Evolutionary conservation across 306 rosid species (phyloP), one percentile per base, ranked within the genome.

Genomic region (Canavalia gladiata): DNA sequence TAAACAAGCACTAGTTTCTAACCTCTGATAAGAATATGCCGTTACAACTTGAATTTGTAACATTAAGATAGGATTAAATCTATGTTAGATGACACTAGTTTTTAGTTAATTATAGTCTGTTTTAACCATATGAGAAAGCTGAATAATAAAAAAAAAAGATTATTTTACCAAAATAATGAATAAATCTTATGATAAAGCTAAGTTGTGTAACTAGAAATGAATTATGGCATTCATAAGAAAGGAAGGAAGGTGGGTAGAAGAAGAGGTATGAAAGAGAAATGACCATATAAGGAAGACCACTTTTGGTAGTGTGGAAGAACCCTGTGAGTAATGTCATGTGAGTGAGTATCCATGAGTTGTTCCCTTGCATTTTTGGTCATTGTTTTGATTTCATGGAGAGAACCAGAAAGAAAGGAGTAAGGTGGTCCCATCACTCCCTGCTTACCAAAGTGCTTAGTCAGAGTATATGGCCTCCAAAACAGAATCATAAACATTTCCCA

Each of bases 241-340:
- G 2, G 49, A 45, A 60, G 35, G 47, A 46, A 59, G 25, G 25
- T 57, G 45, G 4, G 12, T 46, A 58, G 18, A 50, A 45, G 4
- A 37, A 0, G 72, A 49, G 54, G 3, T 47, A 68, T 51, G 57
- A 60, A 63, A 52, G 51, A 67, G 73, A 74, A 39, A 70, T 58
- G 0, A 83, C 84, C 84, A 60, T 84, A 80, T 75, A 74, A 34
- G 6, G 72, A 68, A 66, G 84, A 80, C 87, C 87, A 80, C 25
- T 11, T 75, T 56, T 68, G 74, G 69, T 74, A 74, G 64, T 84
- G 84, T 30, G 87, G 87, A 42, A 80, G 74, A 50, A 84, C 63
- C 74, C 74, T 79, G 0, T 6, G 74, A 41, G 71, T 63, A 11
- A 79, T 67, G 4, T 84, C 78, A 37, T 79, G 54, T 12, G 82